Conservation (phyloP, 148 eudicot species). For the Chenopodium formosanum region DNA sequence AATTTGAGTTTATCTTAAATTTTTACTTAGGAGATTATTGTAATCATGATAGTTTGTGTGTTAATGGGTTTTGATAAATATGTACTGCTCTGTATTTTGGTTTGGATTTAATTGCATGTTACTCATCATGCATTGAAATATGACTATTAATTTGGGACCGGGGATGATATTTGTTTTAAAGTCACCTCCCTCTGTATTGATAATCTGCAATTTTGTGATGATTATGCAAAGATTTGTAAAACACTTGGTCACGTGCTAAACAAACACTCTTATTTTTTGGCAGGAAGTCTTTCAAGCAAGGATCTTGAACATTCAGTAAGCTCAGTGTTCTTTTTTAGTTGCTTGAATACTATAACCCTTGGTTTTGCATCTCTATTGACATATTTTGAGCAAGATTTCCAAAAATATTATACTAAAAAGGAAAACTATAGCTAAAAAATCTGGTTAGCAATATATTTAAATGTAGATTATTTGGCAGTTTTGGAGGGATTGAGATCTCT, state of each 20-base stretch:
- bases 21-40: not conserved
- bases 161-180: not conserved
- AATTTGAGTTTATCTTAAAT: not conserved
- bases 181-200: no score
- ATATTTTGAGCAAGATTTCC: not conserved
- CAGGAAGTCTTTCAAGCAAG: slow-evolving; percentile 51
- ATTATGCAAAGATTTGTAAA: not conserved
- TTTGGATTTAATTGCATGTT: not conserved
- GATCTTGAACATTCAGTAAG: slow-evolving; percentile 52
- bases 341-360: not conserved
- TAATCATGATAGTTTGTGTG: not conserved
- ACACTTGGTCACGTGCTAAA: not conserved
- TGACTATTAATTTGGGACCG: no score
- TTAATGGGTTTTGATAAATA: not conserved
- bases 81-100: not conserved
- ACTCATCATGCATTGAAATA: no score
- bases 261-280: not conserved
- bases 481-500: not conserved
- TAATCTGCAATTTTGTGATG: not conserved
- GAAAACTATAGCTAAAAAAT: not conserved
- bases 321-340: not conserved
- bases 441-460: not conserved
- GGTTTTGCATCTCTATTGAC: not conserved
- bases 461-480: not conserved
- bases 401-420: not conserved